Base-by-base conservation (phyloP, 2,329 filamentous ascomycete genomes). In the Hymenoscyphus salicellus region DNA sequence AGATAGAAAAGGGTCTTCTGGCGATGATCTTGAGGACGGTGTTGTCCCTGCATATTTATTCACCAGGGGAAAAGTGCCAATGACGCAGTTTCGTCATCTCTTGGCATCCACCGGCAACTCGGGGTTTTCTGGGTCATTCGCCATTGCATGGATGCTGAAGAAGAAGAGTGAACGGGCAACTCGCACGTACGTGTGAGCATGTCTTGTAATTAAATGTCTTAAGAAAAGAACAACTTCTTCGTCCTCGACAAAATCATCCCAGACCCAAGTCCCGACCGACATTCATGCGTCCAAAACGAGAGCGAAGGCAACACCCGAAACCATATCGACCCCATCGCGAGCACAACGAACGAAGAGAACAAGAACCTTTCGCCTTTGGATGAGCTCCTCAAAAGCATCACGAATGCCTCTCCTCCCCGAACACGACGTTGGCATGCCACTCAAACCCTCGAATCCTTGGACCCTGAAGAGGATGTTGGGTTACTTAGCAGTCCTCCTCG, bases 401-500 rank as follows among this genome's bases (percentile, higher is more conserved):
- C 38, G 41, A 55, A 60, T 60, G 58, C 26, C 38, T 52, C 38
- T 60, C 28, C 41, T 60, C 14, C 58, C 58, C 10, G 58, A 52
- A 16, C 23, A 23, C 38, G 46, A 52, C 23, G 14, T 28, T 16
- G 28, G 28, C 7, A 60, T 41, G 58, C 10, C 30, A n/a, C 41
- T 23, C 8, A 60, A 60, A 52, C 5, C 41, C 8, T n/a, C 26
- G 58, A 52, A n/a, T 20, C 5, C 58, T 30, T 28, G 38, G 23
- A 46, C 33, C 28, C 60, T 33, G 41, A 58, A 33, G 38, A 52
- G 60, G 32, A 23, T 63, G 17, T 20, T 63, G 41, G 26, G 26
- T 33, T 64, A 61, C 38, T 30, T 64, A n/a, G 64, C 57, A 38
- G 8, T 36, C 5, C 36, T 61, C 17, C n/a, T 65, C 14, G 64